Conservation (phyloP, 257 asterid genomes). For the Mentha longifolia region DNA sequence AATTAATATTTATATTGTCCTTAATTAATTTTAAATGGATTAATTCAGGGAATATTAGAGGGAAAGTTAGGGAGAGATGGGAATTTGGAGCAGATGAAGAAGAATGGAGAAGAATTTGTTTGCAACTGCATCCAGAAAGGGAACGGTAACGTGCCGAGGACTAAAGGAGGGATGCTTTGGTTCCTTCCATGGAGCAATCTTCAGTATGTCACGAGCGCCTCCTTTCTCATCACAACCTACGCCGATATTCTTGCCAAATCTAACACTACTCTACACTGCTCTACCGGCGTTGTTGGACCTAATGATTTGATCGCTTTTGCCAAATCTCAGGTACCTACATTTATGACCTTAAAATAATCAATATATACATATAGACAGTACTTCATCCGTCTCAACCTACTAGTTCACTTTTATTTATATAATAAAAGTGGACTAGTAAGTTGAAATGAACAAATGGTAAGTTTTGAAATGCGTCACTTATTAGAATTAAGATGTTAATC, state of each 20-base stretch:
- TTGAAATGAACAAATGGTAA: too few species aligned
- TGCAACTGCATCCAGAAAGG: slow-evolving; percentile 65
- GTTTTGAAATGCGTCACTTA: too few species aligned
- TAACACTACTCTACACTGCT: slow-evolving; percentile 38
- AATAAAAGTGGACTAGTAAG: too few species aligned
- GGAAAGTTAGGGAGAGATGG: slow-evolving; percentile 30
- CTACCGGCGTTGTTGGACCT: slow-evolving; percentile 35
- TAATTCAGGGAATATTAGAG: slow-evolving; percentile 37
- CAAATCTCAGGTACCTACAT: slow-evolving; percentile 47
- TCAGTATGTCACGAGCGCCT: slow-evolving; percentile 58
- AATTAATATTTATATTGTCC: too few species aligned
- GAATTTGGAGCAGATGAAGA: slow-evolving; percentile 38
- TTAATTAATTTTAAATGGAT: neutral
- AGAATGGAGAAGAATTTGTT: slow-evolving; percentile 47
- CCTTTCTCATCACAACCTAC: slow-evolving; percentile 46
- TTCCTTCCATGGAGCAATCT: slow-evolving; percentile 53
- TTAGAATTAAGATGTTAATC: too few species aligned
- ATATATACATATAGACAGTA: too few species aligned
- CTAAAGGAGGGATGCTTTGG: slow-evolving; percentile 55
- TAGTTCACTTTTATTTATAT: too few species aligned
- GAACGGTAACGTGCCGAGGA: slow-evolving; percentile 35
- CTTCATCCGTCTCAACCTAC: too few species aligned
- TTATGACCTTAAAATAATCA: too few species aligned
- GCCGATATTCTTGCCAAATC: slow-evolving; percentile 42
- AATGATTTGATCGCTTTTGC: slow-evolving; percentile 38